Percentiles rank a stretch among this genome's conserved stretches.
phyloP scores from a whole-genome alignment of 2,329 filamentous ascomycete genomes.

The Fusarium sp. region DNA sequence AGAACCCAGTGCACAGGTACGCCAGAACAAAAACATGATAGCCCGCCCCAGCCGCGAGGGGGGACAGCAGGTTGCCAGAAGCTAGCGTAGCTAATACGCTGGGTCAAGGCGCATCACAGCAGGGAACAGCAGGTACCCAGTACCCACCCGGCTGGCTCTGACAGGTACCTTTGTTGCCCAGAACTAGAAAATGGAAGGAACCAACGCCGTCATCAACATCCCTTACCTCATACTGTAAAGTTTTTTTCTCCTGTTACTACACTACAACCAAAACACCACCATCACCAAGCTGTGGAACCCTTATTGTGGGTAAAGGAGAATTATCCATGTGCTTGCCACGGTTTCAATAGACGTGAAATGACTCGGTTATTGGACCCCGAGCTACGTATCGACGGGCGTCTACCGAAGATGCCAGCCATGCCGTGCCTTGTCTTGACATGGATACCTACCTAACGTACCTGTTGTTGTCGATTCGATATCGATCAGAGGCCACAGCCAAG shows the following conservation, averaged over 20 bases:
- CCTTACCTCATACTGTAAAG: constrained; percentile 42
- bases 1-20: constrained; percentile 19
- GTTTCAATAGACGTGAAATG: constrained; percentile 27
- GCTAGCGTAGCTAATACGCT: constrained; percentile 27
- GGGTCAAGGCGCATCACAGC: neutral
- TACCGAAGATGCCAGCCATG: constrained; percentile 26
- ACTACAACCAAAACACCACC: constrained; percentile 13
- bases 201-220: constrained; percentile 36
- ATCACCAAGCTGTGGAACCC: constrained; percentile 37
- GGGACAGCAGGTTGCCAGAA: constrained; percentile 12
- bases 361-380: constrained; percentile 40
- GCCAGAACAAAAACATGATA: constrained; percentile 9
- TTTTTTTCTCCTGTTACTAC: constrained; percentile 19
- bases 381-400: constrained; percentile 38
- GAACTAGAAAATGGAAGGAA: constrained; percentile 10
- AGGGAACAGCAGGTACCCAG: constrained; percentile 4
- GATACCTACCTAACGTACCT: neutral
- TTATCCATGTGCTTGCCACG: constrained; percentile 37
- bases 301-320: constrained; percentile 41
- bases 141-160: constrained; percentile 17
- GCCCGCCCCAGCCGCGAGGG: constrained; percentile 41
- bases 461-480: constrained; percentile 33
- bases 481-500: constrained; percentile 28
- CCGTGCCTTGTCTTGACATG: constrained; percentile 5
- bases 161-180: constrained; percentile 33